phyloP scores from a whole-genome alignment of 1,284 basidiomycete genomes.

The Boletellus dicymbophilus region DNA sequence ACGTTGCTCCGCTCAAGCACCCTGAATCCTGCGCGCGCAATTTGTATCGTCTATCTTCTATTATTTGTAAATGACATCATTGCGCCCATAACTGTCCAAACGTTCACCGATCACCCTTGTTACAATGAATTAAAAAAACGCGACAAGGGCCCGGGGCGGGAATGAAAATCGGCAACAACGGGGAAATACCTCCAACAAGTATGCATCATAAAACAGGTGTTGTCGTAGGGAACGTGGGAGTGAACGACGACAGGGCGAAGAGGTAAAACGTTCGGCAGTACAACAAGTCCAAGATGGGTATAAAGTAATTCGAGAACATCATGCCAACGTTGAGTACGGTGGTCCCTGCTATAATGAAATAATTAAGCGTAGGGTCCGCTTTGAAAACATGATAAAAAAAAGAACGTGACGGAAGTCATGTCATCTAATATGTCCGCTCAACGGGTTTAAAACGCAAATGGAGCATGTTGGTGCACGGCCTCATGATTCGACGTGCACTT shows the following conservation, averaged over 20 bases:
- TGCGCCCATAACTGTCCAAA: not conserved
- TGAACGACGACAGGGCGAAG: not conserved
- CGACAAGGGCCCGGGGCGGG: constrained; percentile 14
- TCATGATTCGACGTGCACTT: not conserved
- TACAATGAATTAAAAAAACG: not conserved
- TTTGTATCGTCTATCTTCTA: constrained; percentile 7
- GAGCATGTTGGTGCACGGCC: no score
- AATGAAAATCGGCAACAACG: constrained; percentile 15
- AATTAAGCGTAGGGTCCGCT: constrained; percentile 14
- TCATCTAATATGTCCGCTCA: no score
- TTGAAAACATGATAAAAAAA: not conserved
- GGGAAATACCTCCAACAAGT: not conserved
- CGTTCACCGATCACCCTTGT: not conserved
- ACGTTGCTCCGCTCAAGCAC: no score
- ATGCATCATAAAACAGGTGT: no score
- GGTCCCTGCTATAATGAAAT: no score
- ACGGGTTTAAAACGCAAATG: no score
- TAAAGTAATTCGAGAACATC: constrained; percentile 8
- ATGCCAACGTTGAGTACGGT: no score
- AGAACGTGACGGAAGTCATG: no score
- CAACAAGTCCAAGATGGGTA: constrained; percentile 16
- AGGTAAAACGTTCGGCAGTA: constrained; percentile 7
- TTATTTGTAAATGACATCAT: constrained; percentile 1
- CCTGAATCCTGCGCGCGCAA: no score
- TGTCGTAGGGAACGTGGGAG: not conserved